phyloP scores from a whole-genome alignment of 257 asterid genomes.

The Leonotis leonurus region DNA sequence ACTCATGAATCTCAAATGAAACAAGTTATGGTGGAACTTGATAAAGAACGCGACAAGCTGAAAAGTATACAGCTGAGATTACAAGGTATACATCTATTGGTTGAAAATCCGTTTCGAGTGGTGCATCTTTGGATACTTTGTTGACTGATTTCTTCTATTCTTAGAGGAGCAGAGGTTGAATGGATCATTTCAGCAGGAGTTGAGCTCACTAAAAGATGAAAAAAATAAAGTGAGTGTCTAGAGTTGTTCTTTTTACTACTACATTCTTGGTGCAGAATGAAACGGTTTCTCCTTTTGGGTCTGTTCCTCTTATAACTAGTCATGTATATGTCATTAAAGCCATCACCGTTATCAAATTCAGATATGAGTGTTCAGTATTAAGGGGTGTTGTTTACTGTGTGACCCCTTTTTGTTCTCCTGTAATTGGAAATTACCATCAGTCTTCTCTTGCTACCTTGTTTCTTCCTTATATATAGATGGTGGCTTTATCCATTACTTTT shows the following conservation, averaged over 20 bases:
- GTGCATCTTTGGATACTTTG: slow-evolving; percentile 18
- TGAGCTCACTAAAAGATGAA: slow-evolving; percentile 54
- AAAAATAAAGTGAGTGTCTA: slow-evolving; percentile 58
- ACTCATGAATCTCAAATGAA: slow-evolving; percentile 58
- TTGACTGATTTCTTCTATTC: slow-evolving; percentile 34
- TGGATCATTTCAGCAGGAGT: slow-evolving; percentile 58
- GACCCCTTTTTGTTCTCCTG: not conserved
- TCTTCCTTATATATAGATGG: not conserved
- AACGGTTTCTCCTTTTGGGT: not conserved
- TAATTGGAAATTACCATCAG: not conserved
- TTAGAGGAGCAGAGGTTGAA: slow-evolving; percentile 85
- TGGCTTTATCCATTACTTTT: not conserved
- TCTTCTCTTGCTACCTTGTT: not conserved
- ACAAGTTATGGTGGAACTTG: slow-evolving; percentile 52
- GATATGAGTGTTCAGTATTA: not conserved
- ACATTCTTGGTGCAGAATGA: not conserved
- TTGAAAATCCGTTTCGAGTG: slow-evolving; percentile 10
- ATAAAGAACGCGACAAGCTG: slow-evolving; percentile 57
- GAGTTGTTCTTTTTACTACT: slow-evolving; percentile 8
- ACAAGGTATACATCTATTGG: slow-evolving; percentile 46
- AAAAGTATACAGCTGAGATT: slow-evolving; percentile 43
- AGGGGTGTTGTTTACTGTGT: not conserved
- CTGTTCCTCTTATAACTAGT: not conserved
- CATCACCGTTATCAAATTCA: not conserved
- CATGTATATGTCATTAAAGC: not conserved